Evolutionary conservation across 2,329 filamentous ascomycete genomes (phyloP), one percentile per base, ranked within the genome.

Genomic region (Monilinia fructicola): DNA sequence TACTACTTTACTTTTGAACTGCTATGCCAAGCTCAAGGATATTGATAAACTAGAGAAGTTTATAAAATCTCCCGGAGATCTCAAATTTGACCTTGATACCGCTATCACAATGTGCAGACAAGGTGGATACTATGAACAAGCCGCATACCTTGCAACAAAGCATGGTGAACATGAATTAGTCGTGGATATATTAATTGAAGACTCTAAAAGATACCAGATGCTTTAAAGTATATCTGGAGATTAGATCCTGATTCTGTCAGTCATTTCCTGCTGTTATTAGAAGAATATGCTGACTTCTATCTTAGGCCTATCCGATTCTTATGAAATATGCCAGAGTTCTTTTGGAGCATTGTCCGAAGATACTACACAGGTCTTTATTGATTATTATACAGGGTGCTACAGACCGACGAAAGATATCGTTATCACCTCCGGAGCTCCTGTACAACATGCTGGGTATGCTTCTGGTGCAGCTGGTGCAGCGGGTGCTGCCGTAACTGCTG

Each of bases 101-200:
- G 95, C 95, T 18, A 99, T 99, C 70, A 87, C 90, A 2, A 97
- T 99, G 93, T 99, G 95, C 75, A 87, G 96, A 38, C 95, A 99
- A 79, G 95, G 94, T 14, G 94, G 95, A 0, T 99, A 99, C 78
- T 96, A 90, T 74, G 93, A 98, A 68, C 96, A 99, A 80, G 95
- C 95, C 18, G 95, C 94, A 4, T 99, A 96, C 74, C 84, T 99
- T 48, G 95, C 96, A 9, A 91, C 93, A 67, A 94, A 97, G 77
- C 93, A 99, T 74, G 90, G 92, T 7, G 95, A 99, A 77, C 92
- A 92, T 70, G 93, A 97, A 67, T 82, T 98, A 68, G 95, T 99
- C 0, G 91, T 98, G 4, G 94, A 97, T 75, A 97, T 99, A 58
- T 78, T 99, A 62, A 93, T 99, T 61, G 95, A 99, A 75, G 94